Conservation (phyloP, 192 early-diverging fungal species). For the Ramicandelaber brevisporus region DNA sequence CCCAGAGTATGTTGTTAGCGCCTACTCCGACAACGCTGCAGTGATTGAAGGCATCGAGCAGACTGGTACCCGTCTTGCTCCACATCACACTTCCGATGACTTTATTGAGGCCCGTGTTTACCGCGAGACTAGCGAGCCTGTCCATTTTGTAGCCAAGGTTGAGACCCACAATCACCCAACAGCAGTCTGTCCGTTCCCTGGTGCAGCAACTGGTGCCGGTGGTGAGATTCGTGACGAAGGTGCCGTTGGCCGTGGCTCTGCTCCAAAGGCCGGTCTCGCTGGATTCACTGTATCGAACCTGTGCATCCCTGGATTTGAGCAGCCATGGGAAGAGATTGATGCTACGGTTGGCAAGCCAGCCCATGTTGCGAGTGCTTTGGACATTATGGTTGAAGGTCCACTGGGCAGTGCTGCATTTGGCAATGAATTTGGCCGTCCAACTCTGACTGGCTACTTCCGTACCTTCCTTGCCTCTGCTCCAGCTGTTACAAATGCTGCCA, state of each 20-base stretch:
- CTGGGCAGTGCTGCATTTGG: conserved; percentile 96
- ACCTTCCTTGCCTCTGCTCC: conserved; percentile 29
- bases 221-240: conserved; percentile 99
- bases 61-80: conserved; percentile 8
- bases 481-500: conserved; percentile 5
- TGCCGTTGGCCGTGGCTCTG: conserved; percentile 84
- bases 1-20: conserved; percentile 68
- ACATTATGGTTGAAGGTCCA: conserved; percentile 97
- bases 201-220: conserved; percentile 93
- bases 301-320: conserved; percentile 62
- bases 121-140: conserved; percentile 4
- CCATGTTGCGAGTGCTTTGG: conserved; percentile 74
- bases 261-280: conserved; percentile 81
- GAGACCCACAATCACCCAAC: conserved; percentile 99
- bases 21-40: conserved; percentile 97
- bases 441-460: conserved; percentile 89
- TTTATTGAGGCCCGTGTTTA: conserved; percentile 4
- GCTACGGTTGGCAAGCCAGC: conserved; percentile 54
- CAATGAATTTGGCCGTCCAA: conserved; percentile 97
- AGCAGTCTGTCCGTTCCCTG: conserved; percentile 92
- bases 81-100: conserved; percentile 1
- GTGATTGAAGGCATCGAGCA: conserved; percentile 30
- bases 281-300: conserved; percentile 94
- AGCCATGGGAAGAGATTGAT: conserved; percentile 69
- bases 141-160: conserved; percentile 88